These are phyloP conservation scores for Asterionellopsis glacialis DNA, from an alignment of 108 stramenopile species.

Conservation along the genomic window DNA sequence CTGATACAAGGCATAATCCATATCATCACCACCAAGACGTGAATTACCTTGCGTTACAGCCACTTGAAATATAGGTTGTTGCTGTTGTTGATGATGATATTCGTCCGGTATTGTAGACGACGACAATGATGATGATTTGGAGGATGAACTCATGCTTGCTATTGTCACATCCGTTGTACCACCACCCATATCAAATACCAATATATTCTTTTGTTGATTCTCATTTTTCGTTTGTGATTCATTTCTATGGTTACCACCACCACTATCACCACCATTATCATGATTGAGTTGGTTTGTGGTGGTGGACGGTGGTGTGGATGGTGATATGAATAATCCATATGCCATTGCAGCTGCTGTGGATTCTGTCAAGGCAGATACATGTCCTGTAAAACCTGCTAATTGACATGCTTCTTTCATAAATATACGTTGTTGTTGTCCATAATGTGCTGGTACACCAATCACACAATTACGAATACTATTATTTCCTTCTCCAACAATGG, in stretches of 20 bases:
- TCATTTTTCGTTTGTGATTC: conserved; percentile 3
- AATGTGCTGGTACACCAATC: conserved; percentile 78
- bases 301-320: conserved; percentile 5
- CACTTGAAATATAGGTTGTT: conserved; percentile 38
- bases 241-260: too few species aligned
- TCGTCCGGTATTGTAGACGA: too few species aligned
- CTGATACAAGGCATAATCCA: conserved; percentile 56
- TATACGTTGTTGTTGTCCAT: conserved; percentile 47
- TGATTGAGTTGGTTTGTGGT: not conserved
- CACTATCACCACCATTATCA: not conserved
- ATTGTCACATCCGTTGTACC: conserved; percentile 86
- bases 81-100: conserved; percentile 13
- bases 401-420: conserved; percentile 47
- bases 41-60: conserved; percentile 60
- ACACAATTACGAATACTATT: conserved; percentile 38
- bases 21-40: conserved; percentile 75
- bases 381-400: conserved; percentile 61
- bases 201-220: conserved; percentile 28
- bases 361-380: conserved; percentile 61
- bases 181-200: conserved; percentile 88
- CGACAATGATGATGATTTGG: too few species aligned
- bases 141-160: conserved; percentile 29
- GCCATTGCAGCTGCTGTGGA: conserved; percentile 81
- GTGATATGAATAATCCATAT: conserved; percentile 69
- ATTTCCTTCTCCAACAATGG: conserved; percentile 4